Evolutionary conservation across 2,329 filamentous ascomycete species (phyloP), one percentile per base, ranked within the genome.

Genomic region (Alternaria sp.): DNA sequence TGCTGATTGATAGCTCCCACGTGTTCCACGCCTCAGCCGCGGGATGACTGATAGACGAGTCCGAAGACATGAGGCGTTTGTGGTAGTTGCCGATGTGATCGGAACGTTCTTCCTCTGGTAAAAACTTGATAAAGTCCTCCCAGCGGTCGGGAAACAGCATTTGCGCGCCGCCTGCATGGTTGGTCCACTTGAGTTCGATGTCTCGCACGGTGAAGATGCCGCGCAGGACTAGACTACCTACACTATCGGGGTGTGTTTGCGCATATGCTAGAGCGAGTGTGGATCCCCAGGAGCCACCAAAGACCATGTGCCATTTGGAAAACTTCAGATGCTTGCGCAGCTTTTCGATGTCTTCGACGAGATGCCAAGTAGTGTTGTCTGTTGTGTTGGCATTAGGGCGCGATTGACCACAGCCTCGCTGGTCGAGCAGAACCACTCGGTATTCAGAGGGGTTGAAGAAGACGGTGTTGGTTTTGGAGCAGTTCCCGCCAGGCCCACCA

Each of bases 221-320:
- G 15, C 82, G 76, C 5, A 84, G 70, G 11, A 84, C 77, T 6
- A 85, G 66, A 9, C 78, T 78, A 2, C 79, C 66, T 12, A 82
- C 79, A 12, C 68, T 68, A 0, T 78, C 72, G 1, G 83, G 80
- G 36, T 84, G 78, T 1, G 77, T 76, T 65, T 85, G 79, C 1
- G 83, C 73, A 67, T 85, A 85, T 23, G 80, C 75, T 1, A 85
- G 72, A 0, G 81, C 72, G 15, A 85, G 76, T 0, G 82, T 83
- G 4, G 81, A 81, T 32, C 83, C 83, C 83, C 83, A 85, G 1
- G 82, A 84, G 2, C 83, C 82, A 43, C 83, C 83, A 62, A 84
- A 85, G 5, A 85, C 79, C 45, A 80, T 59, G 59, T 76, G 74
- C 83, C 83, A 85, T 69, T 82, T 82, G 8, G 69, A 44, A 28